Percentiles rank a stretch among this genome's conserved stretches.
These are phyloP conservation scores for Alloteropsis angusta DNA, from an alignment of 202 grass and related monocot genomes.

Conservation along the genomic window DNA sequence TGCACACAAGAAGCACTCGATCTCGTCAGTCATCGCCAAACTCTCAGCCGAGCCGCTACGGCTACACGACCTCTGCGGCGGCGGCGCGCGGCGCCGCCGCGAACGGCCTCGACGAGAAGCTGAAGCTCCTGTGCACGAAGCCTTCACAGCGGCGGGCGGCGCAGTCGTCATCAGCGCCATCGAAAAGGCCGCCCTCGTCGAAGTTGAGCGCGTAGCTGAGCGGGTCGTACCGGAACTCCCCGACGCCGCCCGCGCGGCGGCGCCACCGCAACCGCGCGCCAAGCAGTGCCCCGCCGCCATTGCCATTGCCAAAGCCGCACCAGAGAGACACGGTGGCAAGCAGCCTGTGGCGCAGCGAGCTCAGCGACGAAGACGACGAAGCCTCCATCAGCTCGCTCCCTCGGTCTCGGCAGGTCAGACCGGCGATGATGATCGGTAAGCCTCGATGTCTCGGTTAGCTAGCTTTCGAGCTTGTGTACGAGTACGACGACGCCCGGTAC, in stretches of 20 bases:
- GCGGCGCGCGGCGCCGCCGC: not conserved
- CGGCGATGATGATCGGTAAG: too few species aligned
- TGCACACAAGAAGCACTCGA: not conserved
- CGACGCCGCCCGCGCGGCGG: slow-evolving; percentile 18
- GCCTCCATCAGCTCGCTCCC: slow-evolving; percentile 7
- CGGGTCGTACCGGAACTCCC: slow-evolving; percentile 67
- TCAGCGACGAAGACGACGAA: not conserved
- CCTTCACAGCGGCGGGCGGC: not conserved
- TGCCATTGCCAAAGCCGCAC: slow-evolving; percentile 21
- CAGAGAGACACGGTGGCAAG: slow-evolving; percentile 9
- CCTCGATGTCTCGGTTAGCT: not conserved
- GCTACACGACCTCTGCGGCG: not conserved
- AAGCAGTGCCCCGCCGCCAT: not conserved
- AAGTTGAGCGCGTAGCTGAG: slow-evolving; percentile 89
- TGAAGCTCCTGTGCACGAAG: slow-evolving; percentile 39
- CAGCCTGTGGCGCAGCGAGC: slow-evolving; percentile 22
- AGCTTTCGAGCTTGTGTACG: too few species aligned
- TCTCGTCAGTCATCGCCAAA: not conserved
- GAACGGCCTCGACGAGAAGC: too few species aligned
- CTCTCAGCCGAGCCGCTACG: not conserved
- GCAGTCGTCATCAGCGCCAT: not conserved
- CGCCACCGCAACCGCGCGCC: slow-evolving; percentile 19
- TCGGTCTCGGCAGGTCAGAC: too few species aligned
- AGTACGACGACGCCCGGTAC: too few species aligned
- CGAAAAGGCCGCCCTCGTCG: slow-evolving; percentile 23